Evolutionary conservation across 2,329 filamentous ascomycete species (phyloP).

Genomic region (Exophiala calicioides): DNA sequence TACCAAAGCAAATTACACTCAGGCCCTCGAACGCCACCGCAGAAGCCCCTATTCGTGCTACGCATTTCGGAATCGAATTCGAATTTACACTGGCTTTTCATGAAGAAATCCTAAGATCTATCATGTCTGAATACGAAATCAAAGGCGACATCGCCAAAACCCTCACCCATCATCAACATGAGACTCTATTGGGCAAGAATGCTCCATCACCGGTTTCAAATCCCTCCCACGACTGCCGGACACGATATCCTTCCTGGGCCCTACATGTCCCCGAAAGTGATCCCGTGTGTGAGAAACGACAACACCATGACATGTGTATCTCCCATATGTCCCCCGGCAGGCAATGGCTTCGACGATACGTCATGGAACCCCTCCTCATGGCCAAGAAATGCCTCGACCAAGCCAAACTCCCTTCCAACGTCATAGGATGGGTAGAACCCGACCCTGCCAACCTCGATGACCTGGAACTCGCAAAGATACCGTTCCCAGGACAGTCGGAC

Average conservation of each 20-base stretch:
- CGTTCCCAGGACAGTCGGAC: not conserved
- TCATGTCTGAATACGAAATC: conserved; percentile 12
- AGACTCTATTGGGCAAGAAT: conserved; percentile 9
- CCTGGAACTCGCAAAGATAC: conserved; percentile 5
- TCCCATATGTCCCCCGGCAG: not conserved
- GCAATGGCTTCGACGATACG: conserved; percentile 19
- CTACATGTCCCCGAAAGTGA: conserved; percentile 21
- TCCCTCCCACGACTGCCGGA: conserved; percentile 12
- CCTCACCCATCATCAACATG: conserved; percentile 10
- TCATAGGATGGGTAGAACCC: conserved; percentile 20
- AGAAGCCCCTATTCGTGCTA: conserved; percentile 3
- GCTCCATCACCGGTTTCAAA: not conserved
- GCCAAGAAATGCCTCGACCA: conserved; percentile 12
- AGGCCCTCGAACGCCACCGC: not conserved
- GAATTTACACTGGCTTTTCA: conserved; percentile 25
- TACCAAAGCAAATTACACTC: not conserved
- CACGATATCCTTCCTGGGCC: conserved; percentile 20
- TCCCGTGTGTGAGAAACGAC: not conserved
- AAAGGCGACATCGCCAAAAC: conserved; percentile 15
- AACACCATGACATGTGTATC: conserved; percentile 10
- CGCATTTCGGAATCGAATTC: conserved; percentile 25
- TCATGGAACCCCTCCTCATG: conserved; percentile 25
- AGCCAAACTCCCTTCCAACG: conserved; percentile 9
- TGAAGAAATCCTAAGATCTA: conserved; percentile 11
- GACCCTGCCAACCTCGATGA: not conserved